Percentiles rank a stretch among this genome's conserved stretches.
These are phyloP conservation scores for Gymnopus androsaceus DNA, from an alignment of 1,284 basidiomycete species.

Conservation along the genomic window DNA sequence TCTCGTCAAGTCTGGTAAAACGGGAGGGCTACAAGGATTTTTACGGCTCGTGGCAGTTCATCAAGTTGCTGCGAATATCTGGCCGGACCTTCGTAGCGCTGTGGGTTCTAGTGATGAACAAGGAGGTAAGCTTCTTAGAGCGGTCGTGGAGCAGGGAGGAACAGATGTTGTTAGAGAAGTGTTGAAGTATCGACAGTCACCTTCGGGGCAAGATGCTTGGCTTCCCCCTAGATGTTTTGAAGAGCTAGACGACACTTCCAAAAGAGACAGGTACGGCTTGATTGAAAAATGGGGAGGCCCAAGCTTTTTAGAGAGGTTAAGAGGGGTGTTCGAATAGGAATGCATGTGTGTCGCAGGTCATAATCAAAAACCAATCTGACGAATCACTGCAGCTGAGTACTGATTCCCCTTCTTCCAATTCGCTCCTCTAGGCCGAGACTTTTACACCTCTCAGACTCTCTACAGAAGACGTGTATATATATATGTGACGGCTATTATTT, in stretches of 20 bases:
- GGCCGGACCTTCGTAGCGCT: constrained; percentile 55
- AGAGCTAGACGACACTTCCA: not conserved
- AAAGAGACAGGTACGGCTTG: not conserved
- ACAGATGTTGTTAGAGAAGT: constrained; percentile 53
- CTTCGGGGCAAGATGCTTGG: constrained; percentile 24
- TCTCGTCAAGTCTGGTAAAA: constrained; percentile 40
- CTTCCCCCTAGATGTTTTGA: constrained; percentile 44
- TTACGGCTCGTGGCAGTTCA: constrained; percentile 74
- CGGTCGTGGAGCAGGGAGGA: constrained; percentile 52
- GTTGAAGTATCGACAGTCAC: constrained; percentile 49
- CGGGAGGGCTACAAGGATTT: constrained; percentile 53
- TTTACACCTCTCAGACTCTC: no score
- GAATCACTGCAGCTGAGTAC: no score
- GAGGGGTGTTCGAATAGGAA: constrained; percentile 1
- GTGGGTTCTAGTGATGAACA: constrained; percentile 35
- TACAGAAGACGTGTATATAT: no score
- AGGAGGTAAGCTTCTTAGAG: constrained; percentile 50
- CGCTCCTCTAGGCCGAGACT: no score
- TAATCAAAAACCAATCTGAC: no score
- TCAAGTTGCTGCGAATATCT: constrained; percentile 78
- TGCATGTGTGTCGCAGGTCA: no score
- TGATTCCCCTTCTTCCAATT: no score
- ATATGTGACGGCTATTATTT: no score
- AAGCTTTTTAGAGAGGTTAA: not conserved
- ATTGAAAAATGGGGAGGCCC: constrained; percentile 6